A percentile compares a stretch with the other conserved stretches of the same genome.
Conservation (phyloP, 2,329 filamentous ascomycete species). For the Trichoderma arundinaceum region DNA sequence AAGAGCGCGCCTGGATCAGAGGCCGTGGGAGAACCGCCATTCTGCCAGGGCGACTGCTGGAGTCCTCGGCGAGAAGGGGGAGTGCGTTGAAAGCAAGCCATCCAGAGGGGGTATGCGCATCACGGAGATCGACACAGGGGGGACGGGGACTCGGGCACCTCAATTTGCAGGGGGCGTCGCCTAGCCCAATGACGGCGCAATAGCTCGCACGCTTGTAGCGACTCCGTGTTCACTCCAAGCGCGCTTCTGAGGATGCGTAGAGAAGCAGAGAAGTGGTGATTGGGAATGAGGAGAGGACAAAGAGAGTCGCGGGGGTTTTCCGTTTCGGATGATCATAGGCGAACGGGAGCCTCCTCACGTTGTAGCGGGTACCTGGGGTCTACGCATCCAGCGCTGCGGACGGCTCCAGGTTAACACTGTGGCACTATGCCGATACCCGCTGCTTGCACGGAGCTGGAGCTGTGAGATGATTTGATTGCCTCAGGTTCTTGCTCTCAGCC, state of each 20-base stretch:
- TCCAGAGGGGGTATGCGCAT: slow-evolving; percentile 11
- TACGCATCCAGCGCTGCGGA: background rate
- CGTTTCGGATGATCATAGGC: slow-evolving; percentile 25
- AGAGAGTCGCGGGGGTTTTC: slow-evolving; percentile 20
- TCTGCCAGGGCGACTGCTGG: slow-evolving; percentile 1
- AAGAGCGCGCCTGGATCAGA: background rate
- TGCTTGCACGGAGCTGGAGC: background rate
- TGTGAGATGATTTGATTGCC: too few relatives aligned
- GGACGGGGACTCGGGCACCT: slow-evolving; percentile 31
- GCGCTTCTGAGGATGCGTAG: background rate
- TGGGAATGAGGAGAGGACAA: background rate
- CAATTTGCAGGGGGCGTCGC: slow-evolving; percentile 18
- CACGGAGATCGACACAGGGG: slow-evolving; percentile 32
- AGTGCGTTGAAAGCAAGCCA: background rate
- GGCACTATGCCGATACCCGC: background rate
- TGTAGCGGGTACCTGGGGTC: background rate
- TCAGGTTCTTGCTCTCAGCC: too few relatives aligned
- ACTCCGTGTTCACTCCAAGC: slow-evolving; percentile 3
- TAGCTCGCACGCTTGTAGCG: slow-evolving; percentile 11
- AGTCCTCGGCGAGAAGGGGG: background rate
- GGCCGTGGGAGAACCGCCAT: background rate
- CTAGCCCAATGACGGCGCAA: slow-evolving; percentile 11
- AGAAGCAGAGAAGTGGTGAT: background rate
- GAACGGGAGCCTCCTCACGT: background rate
- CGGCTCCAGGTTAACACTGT: background rate